phyloP scores from a whole-genome alignment of 2,329 filamentous ascomycete genomes.

The Fusarium lateritium region DNA sequence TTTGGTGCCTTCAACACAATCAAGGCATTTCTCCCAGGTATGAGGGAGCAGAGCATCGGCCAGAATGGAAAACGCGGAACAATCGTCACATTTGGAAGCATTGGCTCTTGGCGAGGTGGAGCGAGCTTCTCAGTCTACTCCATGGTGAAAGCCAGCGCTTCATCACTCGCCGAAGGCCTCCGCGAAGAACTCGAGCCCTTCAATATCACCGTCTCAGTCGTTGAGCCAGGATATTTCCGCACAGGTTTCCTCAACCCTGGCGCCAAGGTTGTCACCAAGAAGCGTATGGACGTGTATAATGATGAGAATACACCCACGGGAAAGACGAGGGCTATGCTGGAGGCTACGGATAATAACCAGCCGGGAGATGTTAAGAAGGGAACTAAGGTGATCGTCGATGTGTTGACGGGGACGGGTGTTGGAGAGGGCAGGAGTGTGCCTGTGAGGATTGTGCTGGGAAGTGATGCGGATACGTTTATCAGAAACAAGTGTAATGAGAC shows the following conservation, averaged over 20 bases:
- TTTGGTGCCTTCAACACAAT: constrained; percentile 66
- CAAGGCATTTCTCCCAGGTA: constrained; percentile 62
- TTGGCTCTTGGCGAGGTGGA: constrained; percentile 60
- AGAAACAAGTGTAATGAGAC: constrained; percentile 61
- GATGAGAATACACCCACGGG: constrained; percentile 52
- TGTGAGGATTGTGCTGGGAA: constrained; percentile 67
- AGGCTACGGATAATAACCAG: constrained; percentile 62
- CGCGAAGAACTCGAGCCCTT: constrained; percentile 62
- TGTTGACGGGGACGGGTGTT: constrained; percentile 65
- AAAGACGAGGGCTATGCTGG: constrained; percentile 50
- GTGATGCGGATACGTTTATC: constrained; percentile 62
- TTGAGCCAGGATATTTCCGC: constrained; percentile 69
- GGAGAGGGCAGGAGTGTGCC: constrained; percentile 66
- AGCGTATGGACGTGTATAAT: constrained; percentile 54
- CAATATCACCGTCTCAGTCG: constrained; percentile 57
- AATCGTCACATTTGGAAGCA: constrained; percentile 63
- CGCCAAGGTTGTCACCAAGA: constrained; percentile 45
- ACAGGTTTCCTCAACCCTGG: constrained; percentile 63
- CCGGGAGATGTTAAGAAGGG: constrained; percentile 70
- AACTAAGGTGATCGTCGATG: constrained; percentile 66
- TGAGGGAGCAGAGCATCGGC: constrained; percentile 57
- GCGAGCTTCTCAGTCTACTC: constrained; percentile 58
- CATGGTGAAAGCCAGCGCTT: constrained; percentile 63
- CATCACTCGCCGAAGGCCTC: constrained; percentile 62
- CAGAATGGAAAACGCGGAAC: constrained; percentile 45